Evolutionary conservation across 176 grass and related monocot genomes (phyloP).

Genomic region (Rhynchospora breviuscula): DNA sequence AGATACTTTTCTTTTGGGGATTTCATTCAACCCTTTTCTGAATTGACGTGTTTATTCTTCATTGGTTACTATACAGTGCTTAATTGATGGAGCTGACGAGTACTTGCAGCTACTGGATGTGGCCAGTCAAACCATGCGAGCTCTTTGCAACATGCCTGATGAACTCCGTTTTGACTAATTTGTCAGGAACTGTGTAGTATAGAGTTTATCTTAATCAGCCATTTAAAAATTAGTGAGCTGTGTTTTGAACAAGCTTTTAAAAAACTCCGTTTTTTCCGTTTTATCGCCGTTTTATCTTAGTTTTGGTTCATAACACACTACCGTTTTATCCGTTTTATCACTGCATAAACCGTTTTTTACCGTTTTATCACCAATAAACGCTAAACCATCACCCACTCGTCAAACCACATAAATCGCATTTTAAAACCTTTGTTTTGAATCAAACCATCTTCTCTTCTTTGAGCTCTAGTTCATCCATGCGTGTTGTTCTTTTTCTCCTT

Average conservation of each 20-base stretch:
- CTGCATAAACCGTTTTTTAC: too few relatives aligned
- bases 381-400: too few relatives aligned
- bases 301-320: too few relatives aligned
- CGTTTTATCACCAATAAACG: too few relatives aligned
- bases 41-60: not conserved
- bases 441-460: not conserved
- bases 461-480: not conserved
- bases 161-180: conserved; percentile 33
- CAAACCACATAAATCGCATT: too few relatives aligned
- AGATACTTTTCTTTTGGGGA: conserved; percentile 4
- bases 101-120: conserved; percentile 86
- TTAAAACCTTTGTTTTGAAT: conserved; percentile 29
- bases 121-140: conserved; percentile 53
- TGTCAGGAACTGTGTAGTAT: not conserved
- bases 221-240: not conserved
- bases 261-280: too few relatives aligned
- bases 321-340: too few relatives aligned
- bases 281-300: too few relatives aligned
- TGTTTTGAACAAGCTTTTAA: too few relatives aligned
- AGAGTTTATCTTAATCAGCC: not conserved
- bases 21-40: not conserved
- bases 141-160: conserved; percentile 87
- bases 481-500: not conserved
- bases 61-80: conserved; percentile 53
- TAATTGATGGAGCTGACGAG: conserved; percentile 90